Percentiles rank a stretch among this genome's conserved stretches.
These are phyloP conservation scores for Aspergillus cavernicola DNA, from an alignment of 495 filamentous ascomycete genomes.

Conservation along the genomic window DNA sequence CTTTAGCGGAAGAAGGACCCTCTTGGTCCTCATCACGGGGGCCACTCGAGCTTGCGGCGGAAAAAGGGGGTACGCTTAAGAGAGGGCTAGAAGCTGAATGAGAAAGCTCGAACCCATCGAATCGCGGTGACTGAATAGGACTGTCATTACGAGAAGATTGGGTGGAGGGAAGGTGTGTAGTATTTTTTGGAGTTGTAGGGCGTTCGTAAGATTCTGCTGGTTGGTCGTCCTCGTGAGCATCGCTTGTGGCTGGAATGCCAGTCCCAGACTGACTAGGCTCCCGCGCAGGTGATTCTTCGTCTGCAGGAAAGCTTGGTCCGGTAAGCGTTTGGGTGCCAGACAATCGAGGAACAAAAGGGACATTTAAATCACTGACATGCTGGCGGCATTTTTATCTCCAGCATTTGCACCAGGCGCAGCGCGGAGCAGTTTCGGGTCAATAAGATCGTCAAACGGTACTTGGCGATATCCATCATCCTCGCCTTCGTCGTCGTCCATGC, in stretches of 20 bases:
- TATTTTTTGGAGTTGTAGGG: background rate
- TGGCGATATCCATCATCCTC: slow-evolving; percentile 53
- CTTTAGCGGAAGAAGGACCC: background rate
- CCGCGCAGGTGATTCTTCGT: slow-evolving; percentile 25
- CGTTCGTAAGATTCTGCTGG: background rate
- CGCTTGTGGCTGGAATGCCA: background rate
- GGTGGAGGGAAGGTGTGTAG: background rate
- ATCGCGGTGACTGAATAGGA: slow-evolving; percentile 18
- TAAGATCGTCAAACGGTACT: slow-evolving; percentile 52
- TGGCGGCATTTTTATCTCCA: slow-evolving; percentile 28
- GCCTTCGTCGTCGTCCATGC: slow-evolving; percentile 45
- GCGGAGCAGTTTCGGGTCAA: slow-evolving; percentile 59
- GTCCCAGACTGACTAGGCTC: slow-evolving; percentile 3
- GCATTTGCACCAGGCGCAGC: slow-evolving; percentile 21
- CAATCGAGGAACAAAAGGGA: slow-evolving; percentile 22
- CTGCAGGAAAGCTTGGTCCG: slow-evolving; percentile 32
- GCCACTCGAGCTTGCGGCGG: background rate
- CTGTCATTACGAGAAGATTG: slow-evolving; percentile 5
- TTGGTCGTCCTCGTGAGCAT: slow-evolving; percentile 6
- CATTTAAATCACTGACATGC: slow-evolving; percentile 43
- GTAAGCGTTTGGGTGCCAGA: slow-evolving; percentile 32
- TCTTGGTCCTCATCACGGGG: background rate
- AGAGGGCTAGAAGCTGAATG: background rate
- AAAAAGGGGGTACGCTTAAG: background rate
- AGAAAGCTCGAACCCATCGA: slow-evolving; percentile 19